Evolutionary conservation across 2,329 filamentous ascomycete species (phyloP).

Genomic region (Aspergillus fumigatiaffinis): DNA sequence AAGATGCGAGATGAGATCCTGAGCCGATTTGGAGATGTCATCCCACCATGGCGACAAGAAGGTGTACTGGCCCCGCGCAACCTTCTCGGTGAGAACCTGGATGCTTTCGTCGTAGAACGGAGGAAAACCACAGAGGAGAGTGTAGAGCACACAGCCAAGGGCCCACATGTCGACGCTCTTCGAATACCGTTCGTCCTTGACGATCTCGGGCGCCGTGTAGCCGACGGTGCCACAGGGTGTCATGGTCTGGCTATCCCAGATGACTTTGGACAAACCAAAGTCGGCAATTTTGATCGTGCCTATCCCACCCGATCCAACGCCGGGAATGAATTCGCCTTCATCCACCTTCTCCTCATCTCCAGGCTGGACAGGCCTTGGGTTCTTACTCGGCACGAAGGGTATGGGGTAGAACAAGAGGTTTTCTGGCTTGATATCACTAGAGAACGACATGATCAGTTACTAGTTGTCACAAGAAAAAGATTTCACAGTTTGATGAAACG

Average conservation of each 20-base stretch:
- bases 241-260: constrained; percentile 98
- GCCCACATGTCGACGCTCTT: constrained; percentile 99
- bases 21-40: constrained; percentile 90
- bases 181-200: constrained; percentile 97
- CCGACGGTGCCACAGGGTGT: constrained; percentile 98
- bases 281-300: constrained; percentile 96
- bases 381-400: constrained; percentile 73
- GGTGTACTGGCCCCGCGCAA: constrained; percentile 92
- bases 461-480: not conserved
- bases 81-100: constrained; percentile 93
- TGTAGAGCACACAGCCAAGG: constrained; percentile 93
- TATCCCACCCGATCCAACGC: constrained; percentile 82
- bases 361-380: constrained; percentile 73
- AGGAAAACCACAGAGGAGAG: constrained; percentile 92
- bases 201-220: constrained; percentile 96
- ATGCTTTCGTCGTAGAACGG: constrained; percentile 99
- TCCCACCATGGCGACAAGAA: constrained; percentile 99
- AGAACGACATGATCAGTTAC: not conserved
- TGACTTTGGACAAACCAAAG: constrained; percentile 94
- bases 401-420: constrained; percentile 91
- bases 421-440: constrained; percentile 78
- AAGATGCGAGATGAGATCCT: constrained; percentile 90
- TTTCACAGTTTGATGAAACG: constrained; percentile 29
- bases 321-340: constrained; percentile 85
- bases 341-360: constrained; percentile 97